phyloP scores from a whole-genome alignment of 805 yeast species.

The Jamesozyma piceae region DNA sequence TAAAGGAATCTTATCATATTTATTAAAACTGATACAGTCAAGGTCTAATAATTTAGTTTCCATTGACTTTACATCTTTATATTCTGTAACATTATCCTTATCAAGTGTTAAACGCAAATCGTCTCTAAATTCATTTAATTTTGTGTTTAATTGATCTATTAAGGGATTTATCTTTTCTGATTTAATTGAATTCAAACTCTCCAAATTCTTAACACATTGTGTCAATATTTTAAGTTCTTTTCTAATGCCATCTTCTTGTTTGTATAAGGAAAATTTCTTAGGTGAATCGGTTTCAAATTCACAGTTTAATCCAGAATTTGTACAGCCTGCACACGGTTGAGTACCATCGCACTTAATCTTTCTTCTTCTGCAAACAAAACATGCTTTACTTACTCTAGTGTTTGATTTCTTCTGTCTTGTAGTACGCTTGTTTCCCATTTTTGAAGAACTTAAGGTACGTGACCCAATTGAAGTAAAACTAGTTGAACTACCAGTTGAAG shows the following conservation, averaged over 20 bases:
- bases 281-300: not conserved
- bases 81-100: not conserved
- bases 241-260: conserved; percentile 5
- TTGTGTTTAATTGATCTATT: conserved; percentile 2
- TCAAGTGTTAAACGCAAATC: conserved; percentile 5
- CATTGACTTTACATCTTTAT: conserved; percentile 5
- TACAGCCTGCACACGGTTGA: conserved; percentile 42
- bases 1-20: conserved; percentile 1
- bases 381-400: conserved; percentile 33
- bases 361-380: conserved; percentile 45
- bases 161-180: conserved; percentile 1
- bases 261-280: conserved; percentile 2
- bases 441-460: not conserved
- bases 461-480: not conserved
- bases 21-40: conserved; percentile 1
- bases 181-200: not conserved
- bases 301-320: conserved; percentile 9
- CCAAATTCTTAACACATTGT: conserved; percentile 4
- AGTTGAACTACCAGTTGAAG: not conserved
- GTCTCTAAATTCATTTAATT: conserved; percentile 6
- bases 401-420: not conserved
- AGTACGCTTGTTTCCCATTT: not conserved
- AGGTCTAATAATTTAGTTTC: conserved; percentile 9
- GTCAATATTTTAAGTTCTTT: conserved; percentile 5
- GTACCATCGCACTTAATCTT: conserved; percentile 52